A percentile compares a stretch with the other conserved stretches of the same genome.
Evolutionary conservation across 2,329 filamentous ascomycete species (phyloP).

Genomic region (Alternaria gaisen): DNA sequence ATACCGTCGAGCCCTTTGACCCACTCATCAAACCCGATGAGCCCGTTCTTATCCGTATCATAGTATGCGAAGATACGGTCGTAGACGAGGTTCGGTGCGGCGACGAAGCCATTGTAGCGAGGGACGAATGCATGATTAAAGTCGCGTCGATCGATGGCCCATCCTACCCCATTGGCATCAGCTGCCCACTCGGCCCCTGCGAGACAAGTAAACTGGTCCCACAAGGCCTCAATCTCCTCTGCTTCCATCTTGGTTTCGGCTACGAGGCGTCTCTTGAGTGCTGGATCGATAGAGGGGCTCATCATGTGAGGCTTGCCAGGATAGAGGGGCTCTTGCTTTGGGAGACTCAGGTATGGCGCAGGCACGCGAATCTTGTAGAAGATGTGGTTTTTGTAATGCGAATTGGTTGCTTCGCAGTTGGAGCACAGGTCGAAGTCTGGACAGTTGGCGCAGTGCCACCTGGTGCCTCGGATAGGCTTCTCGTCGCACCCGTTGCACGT

Average conservation of each 20-base stretch:
- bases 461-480: conserved; percentile 87
- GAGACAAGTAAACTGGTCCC: conserved; percentile 96
- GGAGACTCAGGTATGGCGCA: conserved; percentile 79
- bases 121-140: conserved; percentile 92
- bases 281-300: conserved; percentile 70
- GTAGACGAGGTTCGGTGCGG: conserved; percentile 87
- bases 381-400: conserved; percentile 88
- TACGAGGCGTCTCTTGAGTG: conserved; percentile 70
- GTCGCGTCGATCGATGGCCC: conserved; percentile 90
- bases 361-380: conserved; percentile 97
- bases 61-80: conserved; percentile 98
- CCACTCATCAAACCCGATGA: conserved; percentile 94
- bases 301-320: conserved; percentile 75
- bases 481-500: conserved; percentile 89
- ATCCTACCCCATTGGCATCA: conserved; percentile 78
- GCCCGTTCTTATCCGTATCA: conserved; percentile 85
- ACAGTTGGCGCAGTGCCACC: conserved; percentile 95
- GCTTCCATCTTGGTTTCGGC: conserved; percentile 68
- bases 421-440: conserved; percentile 96
- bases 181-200: conserved; percentile 84
- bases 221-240: conserved; percentile 89
- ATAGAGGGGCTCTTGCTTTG: conserved; percentile 65
- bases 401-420: conserved; percentile 79
- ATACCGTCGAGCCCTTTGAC: conserved; percentile 78
- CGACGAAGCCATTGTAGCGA: conserved; percentile 79